Evolutionary conservation across 202 grass and related monocot species (phyloP), one percentile per base, ranked within the genome.

Genomic region (Sporobolus alterniflorus): DNA sequence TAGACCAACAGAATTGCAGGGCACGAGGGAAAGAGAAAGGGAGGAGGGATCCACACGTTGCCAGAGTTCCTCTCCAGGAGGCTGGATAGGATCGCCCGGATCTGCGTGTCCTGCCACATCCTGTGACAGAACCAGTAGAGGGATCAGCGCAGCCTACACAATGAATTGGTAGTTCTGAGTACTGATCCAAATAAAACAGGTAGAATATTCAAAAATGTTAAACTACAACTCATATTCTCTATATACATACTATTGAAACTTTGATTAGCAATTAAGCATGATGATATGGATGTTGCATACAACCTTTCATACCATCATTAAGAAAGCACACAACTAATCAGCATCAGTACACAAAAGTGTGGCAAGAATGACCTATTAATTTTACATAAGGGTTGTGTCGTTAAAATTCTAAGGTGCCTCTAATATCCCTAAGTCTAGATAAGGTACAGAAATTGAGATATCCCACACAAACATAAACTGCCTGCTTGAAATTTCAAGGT

Each of bases 71-170:
- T 97, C 75, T 92, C 88, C 14, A 97, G 84, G 71, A 97, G 91
- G 62, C 78, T 73, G 56, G 94, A 86, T 6, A 97, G 89, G 39
- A 97, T 32, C 43, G 87, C 87, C 79, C 94, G 85, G 10, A 84
- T 97, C 87, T 94, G 80, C 32, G 91, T 82, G 60, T 97, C 94
- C 89, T 94, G 94, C 94, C 94, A 97, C 83, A 97, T 81, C 73
- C 94, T 94, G 75, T 73, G 64, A 33, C 10, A 28, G 34, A 67
- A 76, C 28, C 26, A 46, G 18, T 14, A 57, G 63, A 48, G 11
- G 18, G 33, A 16, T 84, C 71, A 75, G 82, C 11, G 50, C 18
- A 50, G 2, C 10, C n/a, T n/a, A n/a, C n/a, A n/a, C n/a, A n/a
- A n/a, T n/a, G n/a, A n/a, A n/a, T n/a, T n/a, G n/a, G n/a, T n/a